Evolutionary conservation across 2,329 filamentous ascomycete species (phyloP).

Genomic region (Graphilbum fragrans): DNA sequence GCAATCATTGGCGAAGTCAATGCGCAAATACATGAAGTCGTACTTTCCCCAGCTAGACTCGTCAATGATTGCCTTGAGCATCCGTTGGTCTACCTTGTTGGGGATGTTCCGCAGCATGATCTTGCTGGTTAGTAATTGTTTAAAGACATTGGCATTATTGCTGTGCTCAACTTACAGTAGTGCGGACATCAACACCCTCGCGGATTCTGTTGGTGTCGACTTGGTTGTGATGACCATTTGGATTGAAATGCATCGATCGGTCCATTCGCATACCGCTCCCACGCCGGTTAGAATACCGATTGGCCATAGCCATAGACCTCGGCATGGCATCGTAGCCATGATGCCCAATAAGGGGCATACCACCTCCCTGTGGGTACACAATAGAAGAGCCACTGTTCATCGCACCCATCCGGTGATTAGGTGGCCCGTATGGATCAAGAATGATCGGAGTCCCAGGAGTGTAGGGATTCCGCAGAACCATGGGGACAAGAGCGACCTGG

Average conservation of each 20-base stretch:
- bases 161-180: conserved; percentile 43
- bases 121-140: conserved; percentile 28
- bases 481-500: conserved; percentile 23
- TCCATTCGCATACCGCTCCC: conserved; percentile 35
- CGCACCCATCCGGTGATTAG: conserved; percentile 14
- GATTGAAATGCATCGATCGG: conserved; percentile 33
- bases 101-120: conserved; percentile 95
- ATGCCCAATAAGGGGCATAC: conserved; percentile 1
- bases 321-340: conserved; percentile 26
- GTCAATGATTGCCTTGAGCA: conserved; percentile 71
- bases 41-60: conserved; percentile 70
- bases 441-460: conserved; percentile 19
- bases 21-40: conserved; percentile 91
- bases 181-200: conserved; percentile 60
- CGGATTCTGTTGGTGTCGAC: conserved; percentile 50
- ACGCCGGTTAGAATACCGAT: conserved; percentile 29
- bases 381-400: conserved; percentile 11
- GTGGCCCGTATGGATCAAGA: conserved; percentile 19
- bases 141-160: background rate
- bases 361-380: conserved; percentile 4
- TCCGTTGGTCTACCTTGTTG: conserved; percentile 69
- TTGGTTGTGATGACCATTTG: conserved; percentile 44
- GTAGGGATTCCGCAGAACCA: conserved; percentile 20
- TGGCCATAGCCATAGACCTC: conserved; percentile 20
- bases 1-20: conserved; percentile 76